phyloP scores from a whole-genome alignment of 148 eudicot genomes.

The Rhododendron griersonianum region DNA sequence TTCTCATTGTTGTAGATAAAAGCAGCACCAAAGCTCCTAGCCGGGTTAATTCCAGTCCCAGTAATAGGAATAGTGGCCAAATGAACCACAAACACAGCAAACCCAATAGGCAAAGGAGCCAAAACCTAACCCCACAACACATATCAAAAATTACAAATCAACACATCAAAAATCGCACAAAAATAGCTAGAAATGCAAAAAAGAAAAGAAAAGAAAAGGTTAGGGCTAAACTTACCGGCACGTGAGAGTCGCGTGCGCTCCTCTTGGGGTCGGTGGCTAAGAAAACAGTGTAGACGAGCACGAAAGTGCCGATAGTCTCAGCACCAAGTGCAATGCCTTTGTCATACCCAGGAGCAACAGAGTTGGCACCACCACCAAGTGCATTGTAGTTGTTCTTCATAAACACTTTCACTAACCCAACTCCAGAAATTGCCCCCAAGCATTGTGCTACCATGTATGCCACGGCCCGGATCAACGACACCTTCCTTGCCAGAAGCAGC shows the following conservation, averaged over 20 bases:
- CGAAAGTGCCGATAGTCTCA: background rate
- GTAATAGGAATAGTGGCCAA: constrained; percentile 74
- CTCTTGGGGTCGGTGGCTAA: constrained; percentile 37
- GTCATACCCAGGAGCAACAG: constrained; percentile 24
- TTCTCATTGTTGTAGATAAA: constrained; percentile 49
- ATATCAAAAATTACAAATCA: background rate
- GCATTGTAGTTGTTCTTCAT: constrained; percentile 26
- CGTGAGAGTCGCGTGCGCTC: constrained; percentile 17
- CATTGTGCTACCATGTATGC: constrained; percentile 30
- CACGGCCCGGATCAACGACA: constrained; percentile 21
- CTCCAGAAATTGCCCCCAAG: constrained; percentile 34
- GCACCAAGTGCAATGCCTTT: constrained; percentile 22
- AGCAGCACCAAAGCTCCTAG: constrained; percentile 71
- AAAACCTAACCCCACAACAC: constrained; percentile 23
- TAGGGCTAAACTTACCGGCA: constrained; percentile 22
- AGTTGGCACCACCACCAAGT: constrained; percentile 27
- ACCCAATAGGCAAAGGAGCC: constrained; percentile 72
- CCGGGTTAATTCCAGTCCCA: constrained; percentile 77
- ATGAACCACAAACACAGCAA: constrained; percentile 72
- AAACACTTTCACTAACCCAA: constrained; percentile 30
- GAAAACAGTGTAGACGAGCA: background rate
- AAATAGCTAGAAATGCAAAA: background rate
- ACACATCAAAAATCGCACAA: background rate
- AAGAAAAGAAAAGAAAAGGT: background rate
- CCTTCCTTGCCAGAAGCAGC: constrained; percentile 33